phyloP scores from a whole-genome alignment of 345 rosid genomes.

The Eucalyptus cladocalyx region DNA sequence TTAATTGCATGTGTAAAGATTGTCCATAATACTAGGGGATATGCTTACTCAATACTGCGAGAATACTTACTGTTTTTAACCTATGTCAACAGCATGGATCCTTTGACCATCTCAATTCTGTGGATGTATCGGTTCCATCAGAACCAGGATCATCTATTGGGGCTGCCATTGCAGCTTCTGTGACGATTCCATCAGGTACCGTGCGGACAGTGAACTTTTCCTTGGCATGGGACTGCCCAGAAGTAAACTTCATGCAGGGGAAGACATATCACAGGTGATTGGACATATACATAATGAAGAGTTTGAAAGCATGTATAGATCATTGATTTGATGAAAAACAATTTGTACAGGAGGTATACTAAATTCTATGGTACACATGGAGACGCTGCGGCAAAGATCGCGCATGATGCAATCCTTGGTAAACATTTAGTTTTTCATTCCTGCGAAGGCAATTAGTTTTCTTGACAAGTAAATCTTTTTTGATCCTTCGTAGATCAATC shows the following conservation, averaged over 20 bases:
- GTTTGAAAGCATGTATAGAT: neutral
- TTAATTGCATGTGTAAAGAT: neutral
- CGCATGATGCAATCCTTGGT: conserved; percentile 82
- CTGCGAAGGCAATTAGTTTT: neutral
- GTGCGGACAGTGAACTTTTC: conserved; percentile 57
- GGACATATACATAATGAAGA: neutral
- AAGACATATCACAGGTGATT: conserved; percentile 64
- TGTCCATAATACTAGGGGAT: neutral
- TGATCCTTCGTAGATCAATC: neutral
- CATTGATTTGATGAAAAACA: neutral
- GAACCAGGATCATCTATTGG: conserved; percentile 80
- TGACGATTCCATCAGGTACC: conserved; percentile 40
- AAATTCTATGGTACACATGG: conserved; percentile 71
- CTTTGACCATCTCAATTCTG: conserved; percentile 37
- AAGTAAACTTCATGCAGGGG: conserved; percentile 46
- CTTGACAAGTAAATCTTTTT: neutral
- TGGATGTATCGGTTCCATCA: conserved; percentile 31
- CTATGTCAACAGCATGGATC: conserved; percentile 42
- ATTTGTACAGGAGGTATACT: conserved; percentile 57
- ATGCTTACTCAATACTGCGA: neutral
- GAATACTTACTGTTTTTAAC: neutral
- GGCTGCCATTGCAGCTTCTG: conserved; percentile 86
- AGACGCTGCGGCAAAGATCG: conserved; percentile 71
- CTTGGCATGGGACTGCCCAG: conserved; percentile 94
- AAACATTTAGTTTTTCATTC: neutral